These are phyloP conservation scores for Pinus albicaulis DNA, from an alignment of 75 land plant genomes.

Conservation along the genomic window DNA sequence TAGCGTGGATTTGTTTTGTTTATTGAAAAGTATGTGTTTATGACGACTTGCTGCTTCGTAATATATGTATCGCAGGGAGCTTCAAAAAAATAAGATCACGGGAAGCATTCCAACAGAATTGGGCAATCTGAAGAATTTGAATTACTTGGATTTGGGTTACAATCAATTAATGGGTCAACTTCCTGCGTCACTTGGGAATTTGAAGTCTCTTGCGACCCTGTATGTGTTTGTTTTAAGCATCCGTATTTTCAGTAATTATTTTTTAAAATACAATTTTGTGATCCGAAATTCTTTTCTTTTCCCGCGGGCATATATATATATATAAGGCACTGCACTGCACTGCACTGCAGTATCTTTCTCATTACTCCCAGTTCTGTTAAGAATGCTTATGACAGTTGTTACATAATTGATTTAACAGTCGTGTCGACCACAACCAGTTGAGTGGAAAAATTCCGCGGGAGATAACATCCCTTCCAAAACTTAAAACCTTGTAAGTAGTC, in stretches of 20 bases:
- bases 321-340: no score
- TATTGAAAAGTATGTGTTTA: no score
- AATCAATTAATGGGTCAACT: slow-evolving; percentile 85
- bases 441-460: slow-evolving; percentile 82
- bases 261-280: neutral
- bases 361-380: no score
- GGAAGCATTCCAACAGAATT: slow-evolving; percentile 86
- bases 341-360: no score
- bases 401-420: slow-evolving; percentile 29
- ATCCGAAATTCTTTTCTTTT: no score
- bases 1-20: no score
- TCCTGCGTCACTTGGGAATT: slow-evolving; percentile 73
- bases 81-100: slow-evolving; percentile 86
- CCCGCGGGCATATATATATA: no score
- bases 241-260: neutral
- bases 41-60: no score
- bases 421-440: slow-evolving; percentile 79
- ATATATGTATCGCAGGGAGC: slow-evolving; percentile 71
- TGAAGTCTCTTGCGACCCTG: slow-evolving; percentile 87
- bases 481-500: slow-evolving; percentile 89
- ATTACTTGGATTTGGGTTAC: slow-evolving; percentile 89
- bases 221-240: slow-evolving; percentile 47
- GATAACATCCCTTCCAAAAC: slow-evolving; percentile 44
- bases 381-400: neutral
- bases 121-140: slow-evolving; percentile 83